Evolutionary conservation across 345 rosid species (phyloP), one percentile per base, ranked within the genome.

Genomic region (Hypericum androsaemum): DNA sequence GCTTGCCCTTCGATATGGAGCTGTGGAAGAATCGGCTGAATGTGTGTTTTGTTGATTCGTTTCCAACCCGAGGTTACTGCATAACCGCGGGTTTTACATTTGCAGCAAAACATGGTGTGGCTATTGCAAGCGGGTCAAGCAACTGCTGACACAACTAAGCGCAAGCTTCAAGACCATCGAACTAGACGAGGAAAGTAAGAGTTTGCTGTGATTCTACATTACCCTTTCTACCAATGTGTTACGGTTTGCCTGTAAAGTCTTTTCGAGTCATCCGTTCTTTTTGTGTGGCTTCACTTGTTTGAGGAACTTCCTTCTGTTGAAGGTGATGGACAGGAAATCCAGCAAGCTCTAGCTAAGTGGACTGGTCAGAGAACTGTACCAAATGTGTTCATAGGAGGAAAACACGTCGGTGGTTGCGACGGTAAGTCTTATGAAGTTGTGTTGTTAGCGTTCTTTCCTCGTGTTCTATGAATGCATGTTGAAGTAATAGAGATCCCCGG

Each of bases 51-150:
- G 32, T 22, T 22, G 32, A 22, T 22, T 22, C 32, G 4, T 22
- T 22, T 22, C 32, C 32, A 22, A 22, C 32, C 32, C 32, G 32
- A 22, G n/a, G n/a, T n/a, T n/a, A n/a, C n/a, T n/a, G n/a, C 32
- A 1, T 22, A 22, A 22, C 32, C 32, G 32, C 4, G 32, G 32
- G 32, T 22, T 22, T 22, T 22, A 22, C 1, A 4, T 12, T 13
- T 46, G 7, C 88, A 86, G 95, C 59, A 83, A 86, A 74, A 81
- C 83, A 39, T 72, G 77, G 48, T 77, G 88, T 52, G 78, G 80
- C 17, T 83, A 70, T 62, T 79, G 86, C 65, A 59, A 49, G 43
- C 78, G 72, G 70, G 81, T 76, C 58, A 80, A 78, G 76, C 74
- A 74, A 76, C 56, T 83, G 61, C 60, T 78, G 54, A 74, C 79